Base-by-base conservation (phyloP, 2,329 filamentous ascomycete genomes). In the Colletotrichum sp. region DNA sequence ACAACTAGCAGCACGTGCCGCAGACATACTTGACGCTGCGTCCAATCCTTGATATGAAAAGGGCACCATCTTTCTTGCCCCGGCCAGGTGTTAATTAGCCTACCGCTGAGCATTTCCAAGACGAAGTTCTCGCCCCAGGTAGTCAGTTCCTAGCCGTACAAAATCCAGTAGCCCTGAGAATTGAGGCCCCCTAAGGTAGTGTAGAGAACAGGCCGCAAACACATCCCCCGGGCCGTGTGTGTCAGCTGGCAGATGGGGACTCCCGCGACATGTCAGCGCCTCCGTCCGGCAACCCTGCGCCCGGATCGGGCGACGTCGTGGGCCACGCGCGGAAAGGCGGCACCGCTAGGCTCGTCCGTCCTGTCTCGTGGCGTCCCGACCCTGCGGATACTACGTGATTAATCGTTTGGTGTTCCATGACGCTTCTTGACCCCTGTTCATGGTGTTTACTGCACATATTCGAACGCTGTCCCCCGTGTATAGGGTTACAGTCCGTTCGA, bases 261-360 rank as follows among this genome's bases (percentile, higher is more conserved):
- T 66, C 18, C 44, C 36, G 60, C 63, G 39, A 71, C n/a, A 26
- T 69, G 68, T 62, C 52, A 66, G 44, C 69, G 57, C 39, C 59
- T 52, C 26, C 32, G 63, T 32, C 59, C 44, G 71, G 64, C 64
- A 68, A 68, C 34, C 68, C 34, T 62, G 65, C 70, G 64, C 73
- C 71, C 70, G 64, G 59, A 55, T 73, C 70, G 73, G 73, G 73
- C 70, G 70, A 73, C 59, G 64, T 69, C 70, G 73, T 76, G 73
- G 73, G 70, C 24, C 73, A 59, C 24, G 44, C 34, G 49, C 70
- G 74, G 70, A 73, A 74, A 49, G 71, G 16, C 70, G 74, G 74
- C 74, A 76, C 70, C 70, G 49, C 74, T 65, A 76, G 44, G 64
- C 59, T 73, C 32, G 57, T 57, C 55, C 68, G 32, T 67, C 36